Percentiles rank a stretch among this genome's conserved stretches.
phyloP scores from a whole-genome alignment of 2,329 filamentous ascomycete species.

The Emericellopsis atlantica region DNA sequence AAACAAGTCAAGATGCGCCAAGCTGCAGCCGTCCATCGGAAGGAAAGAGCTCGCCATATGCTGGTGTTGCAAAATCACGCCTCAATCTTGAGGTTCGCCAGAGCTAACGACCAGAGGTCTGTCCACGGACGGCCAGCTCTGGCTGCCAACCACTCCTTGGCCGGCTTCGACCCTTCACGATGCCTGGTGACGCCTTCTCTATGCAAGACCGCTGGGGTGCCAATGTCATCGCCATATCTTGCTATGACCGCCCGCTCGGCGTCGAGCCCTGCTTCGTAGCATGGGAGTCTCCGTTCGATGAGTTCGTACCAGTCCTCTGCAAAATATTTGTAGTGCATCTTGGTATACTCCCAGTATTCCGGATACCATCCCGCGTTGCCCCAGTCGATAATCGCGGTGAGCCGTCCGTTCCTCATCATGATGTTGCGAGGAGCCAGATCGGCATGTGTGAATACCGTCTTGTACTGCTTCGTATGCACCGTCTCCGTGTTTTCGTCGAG shows the following conservation, averaged over 20 bases:
- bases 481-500: slow-evolving; percentile 10
- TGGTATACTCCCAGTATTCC: slow-evolving; percentile 18
- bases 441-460: slow-evolving; percentile 12
- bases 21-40: no score
- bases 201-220: slow-evolving; percentile 1
- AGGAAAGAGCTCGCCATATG: no score
- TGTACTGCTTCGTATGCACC: slow-evolving; percentile 10
- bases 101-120: background rate
- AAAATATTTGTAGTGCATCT: slow-evolving; percentile 11
- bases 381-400: slow-evolving; percentile 17
- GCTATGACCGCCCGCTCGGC: slow-evolving; percentile 10
- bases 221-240: slow-evolving; percentile 9
- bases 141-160: background rate
- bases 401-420: slow-evolving; percentile 10
- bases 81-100: no score
- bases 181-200: background rate
- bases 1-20: no score
- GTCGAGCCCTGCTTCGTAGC: slow-evolving; percentile 11
- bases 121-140: background rate
- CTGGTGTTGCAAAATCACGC: no score
- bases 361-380: slow-evolving; percentile 20
- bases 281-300: slow-evolving; percentile 8
- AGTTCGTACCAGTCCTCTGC: slow-evolving; percentile 8
- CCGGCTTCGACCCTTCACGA: background rate
- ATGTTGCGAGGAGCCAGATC: slow-evolving; percentile 14